Base-by-base conservation (phyloP, 257 asterid species). In the Solanum pennellii region DNA sequence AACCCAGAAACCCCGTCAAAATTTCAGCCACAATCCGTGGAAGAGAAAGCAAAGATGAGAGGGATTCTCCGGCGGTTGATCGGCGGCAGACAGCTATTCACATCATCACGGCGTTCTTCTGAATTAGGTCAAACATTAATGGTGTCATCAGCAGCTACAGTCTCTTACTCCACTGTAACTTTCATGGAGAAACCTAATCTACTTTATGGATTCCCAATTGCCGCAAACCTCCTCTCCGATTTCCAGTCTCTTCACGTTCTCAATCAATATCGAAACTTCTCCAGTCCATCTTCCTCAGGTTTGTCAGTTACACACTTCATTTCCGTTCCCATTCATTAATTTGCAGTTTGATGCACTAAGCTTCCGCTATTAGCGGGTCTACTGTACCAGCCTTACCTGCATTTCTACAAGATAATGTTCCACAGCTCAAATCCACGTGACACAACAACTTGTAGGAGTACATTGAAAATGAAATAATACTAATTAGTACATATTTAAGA, bases 211-310 rank as follows among this genome's bases (percentile, higher is more conserved):
- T 91, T 92, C 85, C 86, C 87, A 52, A 74, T 90, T 77, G 69
- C 86, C 85, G 86, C 91, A 25, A 42, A 85, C n/a, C 12, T 83
- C 23, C 75, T 87, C 20, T 20, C 90, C 5, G 72, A 84, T 62
- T 87, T 84, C 25, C 91, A 88, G 9, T 88, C 90, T n/a, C 69
- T 85, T 44, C 60, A 33, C 74, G 49, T 77, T 68, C 84, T 84
- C 44, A 93, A 91, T 89, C 88, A 91, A 68, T 89, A 77, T 89
- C 92, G 98, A 79, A 91, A 87, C 88, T 95, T 91, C 92, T 96
- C 98, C 21, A 85, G 96, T 79, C 74, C 93, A 18, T 82, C 98
- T 27, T 90, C 98, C 69, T 88, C 97, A 89, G 98, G 99, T 95
- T 60, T 69, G 83, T 76, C 56, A 10, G 60, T 12, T 76, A 76